A percentile compares a stretch with the other conserved stretches of the same genome.
These are phyloP conservation scores for Chiua sp. DNA, from an alignment of 1,284 basidiomycete genomes.

Conservation along the genomic window DNA sequence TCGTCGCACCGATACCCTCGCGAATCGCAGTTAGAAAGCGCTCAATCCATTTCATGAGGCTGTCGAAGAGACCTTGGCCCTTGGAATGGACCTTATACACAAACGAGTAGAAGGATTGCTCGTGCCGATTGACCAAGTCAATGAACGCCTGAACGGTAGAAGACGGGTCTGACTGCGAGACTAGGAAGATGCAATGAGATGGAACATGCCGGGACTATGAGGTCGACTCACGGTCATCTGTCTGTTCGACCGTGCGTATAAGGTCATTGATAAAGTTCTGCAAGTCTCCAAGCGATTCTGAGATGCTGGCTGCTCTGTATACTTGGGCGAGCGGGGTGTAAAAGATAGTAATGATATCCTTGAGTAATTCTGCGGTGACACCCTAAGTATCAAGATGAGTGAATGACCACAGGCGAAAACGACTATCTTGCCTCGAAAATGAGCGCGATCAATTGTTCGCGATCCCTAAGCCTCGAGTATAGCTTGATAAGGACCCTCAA, in stretches of 20 bases:
- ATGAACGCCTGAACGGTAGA: conserved; percentile 94
- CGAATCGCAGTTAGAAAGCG: conserved; percentile 91
- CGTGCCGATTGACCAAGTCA: conserved; percentile 92
- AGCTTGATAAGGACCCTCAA: conserved; percentile 80
- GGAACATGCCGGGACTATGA: neutral
- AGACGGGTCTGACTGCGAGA: conserved; percentile 84
- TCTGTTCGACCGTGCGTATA: conserved; percentile 92
- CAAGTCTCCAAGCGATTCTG: conserved; percentile 90
- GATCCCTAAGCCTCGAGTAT: conserved; percentile 83
- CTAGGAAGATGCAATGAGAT: conserved; percentile 45
- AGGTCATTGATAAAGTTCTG: conserved; percentile 97
- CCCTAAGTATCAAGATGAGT: conserved; percentile 57
- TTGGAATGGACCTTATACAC: conserved; percentile 99
- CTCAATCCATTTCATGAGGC: conserved; percentile 97
- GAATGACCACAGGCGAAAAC: conserved; percentile 2
- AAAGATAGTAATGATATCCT: conserved; percentile 99
- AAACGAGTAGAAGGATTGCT: conserved; percentile 95
- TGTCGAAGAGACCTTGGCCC: conserved; percentile 93
- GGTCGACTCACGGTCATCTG: conserved; percentile 80
- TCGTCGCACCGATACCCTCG: conserved; percentile 78
- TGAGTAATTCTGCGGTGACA: conserved; percentile 92
- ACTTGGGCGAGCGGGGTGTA: conserved; percentile 98
- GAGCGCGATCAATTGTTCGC: conserved; percentile 92
- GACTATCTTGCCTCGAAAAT: conserved; percentile 83
- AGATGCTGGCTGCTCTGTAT: conserved; percentile 97